Evolutionary conservation across 176 grass and related monocot genomes (phyloP).

Genomic region (Carex myosuroides): DNA sequence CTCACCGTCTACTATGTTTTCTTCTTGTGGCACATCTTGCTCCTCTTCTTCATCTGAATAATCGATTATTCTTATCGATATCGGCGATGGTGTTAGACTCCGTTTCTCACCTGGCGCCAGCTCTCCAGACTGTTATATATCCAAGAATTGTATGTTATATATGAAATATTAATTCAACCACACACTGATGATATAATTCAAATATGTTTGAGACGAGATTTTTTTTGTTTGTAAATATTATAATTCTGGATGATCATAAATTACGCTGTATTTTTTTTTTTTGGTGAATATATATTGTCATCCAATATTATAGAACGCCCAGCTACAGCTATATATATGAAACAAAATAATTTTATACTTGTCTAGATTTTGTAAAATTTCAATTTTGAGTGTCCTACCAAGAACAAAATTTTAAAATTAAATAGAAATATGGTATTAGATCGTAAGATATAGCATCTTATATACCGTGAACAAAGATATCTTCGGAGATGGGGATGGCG

Average conservation of each 20-base stretch:
- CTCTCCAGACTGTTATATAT: slow-evolving; percentile 19
- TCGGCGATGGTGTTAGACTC: slow-evolving; percentile 25
- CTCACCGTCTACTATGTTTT: slow-evolving; percentile 59
- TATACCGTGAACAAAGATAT: slow-evolving; percentile 27
- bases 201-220: background rate
- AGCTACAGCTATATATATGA: background rate
- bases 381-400: background rate
- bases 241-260: too few species aligned
- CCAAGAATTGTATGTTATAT: background rate
- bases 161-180: background rate
- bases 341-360: background rate
- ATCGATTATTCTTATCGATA: slow-evolving; percentile 53
- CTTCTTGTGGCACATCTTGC: background rate
- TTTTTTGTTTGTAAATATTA: background rate
- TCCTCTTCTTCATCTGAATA: slow-evolving; percentile 41
- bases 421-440: background rate
- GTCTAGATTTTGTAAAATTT: background rate
- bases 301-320: too few species aligned
- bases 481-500: slow-evolving; percentile 15
- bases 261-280: too few species aligned
- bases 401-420: background rate
- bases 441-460: background rate
- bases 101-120: slow-evolving; percentile 31
- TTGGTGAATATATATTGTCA: background rate
- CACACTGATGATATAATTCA: background rate